Percentiles rank a stretch among this genome's conserved stretches.
Evolutionary conservation across 1,284 basidiomycete genomes (phyloP).

Genomic region (Sanguinoderma infundibulare): DNA sequence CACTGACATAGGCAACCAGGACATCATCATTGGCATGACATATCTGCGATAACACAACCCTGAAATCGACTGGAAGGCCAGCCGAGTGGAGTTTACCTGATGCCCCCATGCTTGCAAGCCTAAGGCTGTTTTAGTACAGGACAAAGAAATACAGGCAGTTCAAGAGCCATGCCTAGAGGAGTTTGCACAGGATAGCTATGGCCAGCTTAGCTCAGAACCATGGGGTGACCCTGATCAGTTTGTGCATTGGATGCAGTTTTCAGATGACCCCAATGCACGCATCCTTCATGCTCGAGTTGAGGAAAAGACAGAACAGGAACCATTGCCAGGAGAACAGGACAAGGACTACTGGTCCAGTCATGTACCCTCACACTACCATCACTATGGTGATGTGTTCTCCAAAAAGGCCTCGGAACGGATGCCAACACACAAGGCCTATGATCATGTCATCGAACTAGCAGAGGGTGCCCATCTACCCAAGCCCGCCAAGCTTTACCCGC

Average conservation of each 20-base stretch:
- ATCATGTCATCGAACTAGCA: constrained; percentile 23
- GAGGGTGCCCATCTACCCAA: constrained; percentile 1
- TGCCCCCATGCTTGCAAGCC: constrained; percentile 6
- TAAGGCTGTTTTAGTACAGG: background rate
- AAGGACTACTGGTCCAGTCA: background rate
- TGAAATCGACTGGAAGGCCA: constrained; percentile 1
- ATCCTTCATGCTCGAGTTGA: background rate
- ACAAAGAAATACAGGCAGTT: background rate
- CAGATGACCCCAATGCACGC: background rate
- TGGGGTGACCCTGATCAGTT: background rate
- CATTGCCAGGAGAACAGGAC: constrained; percentile 5
- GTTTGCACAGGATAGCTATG: background rate
- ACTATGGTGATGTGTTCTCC: constrained; percentile 17
- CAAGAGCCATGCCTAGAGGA: background rate
- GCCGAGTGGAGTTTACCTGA: constrained; percentile 10
- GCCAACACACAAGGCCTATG: constrained; percentile 15
- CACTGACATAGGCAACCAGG: constrained; percentile 1
- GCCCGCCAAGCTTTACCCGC: no score
- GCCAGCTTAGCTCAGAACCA: background rate
- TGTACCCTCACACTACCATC: constrained; percentile 13
- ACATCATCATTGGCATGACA: no score
- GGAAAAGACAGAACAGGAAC: background rate
- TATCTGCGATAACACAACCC: constrained; percentile 6
- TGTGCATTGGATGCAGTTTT: background rate
- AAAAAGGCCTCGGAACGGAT: constrained; percentile 19